phyloP scores from a whole-genome alignment of 805 yeast species.

The Saccharomyces paradoxus region DNA sequence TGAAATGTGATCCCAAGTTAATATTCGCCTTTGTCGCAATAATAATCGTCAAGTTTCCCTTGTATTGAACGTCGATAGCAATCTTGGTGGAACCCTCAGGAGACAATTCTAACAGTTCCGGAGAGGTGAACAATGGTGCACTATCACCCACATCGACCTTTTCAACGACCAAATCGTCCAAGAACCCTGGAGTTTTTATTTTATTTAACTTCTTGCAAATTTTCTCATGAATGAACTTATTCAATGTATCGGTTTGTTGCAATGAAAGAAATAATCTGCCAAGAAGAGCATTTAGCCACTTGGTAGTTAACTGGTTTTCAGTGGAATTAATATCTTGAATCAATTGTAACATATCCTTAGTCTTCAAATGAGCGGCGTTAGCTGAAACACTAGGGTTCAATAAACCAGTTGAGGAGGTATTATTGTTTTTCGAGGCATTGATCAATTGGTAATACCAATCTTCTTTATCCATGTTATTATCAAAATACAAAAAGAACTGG shows the following conservation, averaged over 20 bases:
- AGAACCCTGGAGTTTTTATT: slow-evolving; percentile 77
- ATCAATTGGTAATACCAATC: slow-evolving; percentile 86
- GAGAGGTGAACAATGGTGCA: slow-evolving; percentile 73
- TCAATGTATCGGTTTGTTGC: slow-evolving; percentile 62
- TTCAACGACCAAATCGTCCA: slow-evolving; percentile 72
- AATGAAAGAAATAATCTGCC: slow-evolving; percentile 77
- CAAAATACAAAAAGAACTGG: slow-evolving; percentile 60
- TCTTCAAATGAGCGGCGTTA: slow-evolving; percentile 59
- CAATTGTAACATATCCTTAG: slow-evolving; percentile 62
- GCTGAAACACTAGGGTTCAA: slow-evolving; percentile 62
- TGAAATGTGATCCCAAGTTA: slow-evolving; percentile 67
- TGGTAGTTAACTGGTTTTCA: slow-evolving; percentile 72
- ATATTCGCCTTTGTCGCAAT: slow-evolving; percentile 74
- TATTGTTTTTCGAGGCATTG: slow-evolving; percentile 52
- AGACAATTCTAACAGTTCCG: slow-evolving; percentile 56
- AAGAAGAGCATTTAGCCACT: slow-evolving; percentile 83
- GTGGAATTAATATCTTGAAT: slow-evolving; percentile 74
- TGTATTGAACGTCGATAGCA: slow-evolving; percentile 54
- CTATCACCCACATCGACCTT: slow-evolving; percentile 68
- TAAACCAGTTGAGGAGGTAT: slow-evolving; percentile 14
- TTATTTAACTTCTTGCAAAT: slow-evolving; percentile 67
- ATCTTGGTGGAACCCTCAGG: slow-evolving; percentile 73
- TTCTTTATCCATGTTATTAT: slow-evolving; percentile 75
- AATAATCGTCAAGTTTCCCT: slow-evolving; percentile 68
- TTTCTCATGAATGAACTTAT: slow-evolving; percentile 46